Evolutionary conservation across 768 basidiomycete species (phyloP).

Genomic region (Lactifluus echinatus): DNA sequence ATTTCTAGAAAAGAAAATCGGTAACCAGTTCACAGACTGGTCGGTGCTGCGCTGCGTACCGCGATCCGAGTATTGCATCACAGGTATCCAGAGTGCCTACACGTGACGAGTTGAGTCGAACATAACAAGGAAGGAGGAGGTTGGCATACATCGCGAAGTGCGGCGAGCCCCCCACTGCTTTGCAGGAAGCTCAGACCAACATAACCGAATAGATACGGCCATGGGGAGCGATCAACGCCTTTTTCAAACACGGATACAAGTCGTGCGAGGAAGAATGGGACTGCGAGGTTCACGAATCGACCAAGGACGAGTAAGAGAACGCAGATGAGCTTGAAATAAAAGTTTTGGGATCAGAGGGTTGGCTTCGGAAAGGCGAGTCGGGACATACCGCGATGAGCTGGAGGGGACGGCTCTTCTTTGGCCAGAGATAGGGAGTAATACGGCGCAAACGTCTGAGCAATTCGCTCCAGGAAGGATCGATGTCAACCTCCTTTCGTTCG

Average conservation of each 20-base stretch:
- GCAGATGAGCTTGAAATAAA: constrained; percentile 45
- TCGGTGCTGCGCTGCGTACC: constrained; percentile 29
- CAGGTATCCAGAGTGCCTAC: constrained; percentile 72
- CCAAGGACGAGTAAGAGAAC: constrained; percentile 61
- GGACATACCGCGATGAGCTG: constrained; percentile 58
- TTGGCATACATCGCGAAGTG: constrained; percentile 40
- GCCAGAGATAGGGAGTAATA: constrained; percentile 81
- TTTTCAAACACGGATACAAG: constrained; percentile 52
- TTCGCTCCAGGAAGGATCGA: constrained; percentile 67
- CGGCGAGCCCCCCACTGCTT: constrained; percentile 66
- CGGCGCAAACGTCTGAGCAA: constrained; percentile 54
- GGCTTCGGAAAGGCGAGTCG: constrained; percentile 1
- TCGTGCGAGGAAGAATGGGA: constrained; percentile 63
- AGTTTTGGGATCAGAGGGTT: not conserved
- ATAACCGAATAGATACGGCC: constrained; percentile 63
- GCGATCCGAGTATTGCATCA: constrained; percentile 83
- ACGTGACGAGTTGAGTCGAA: not conserved
- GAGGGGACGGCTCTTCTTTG: constrained; percentile 51
- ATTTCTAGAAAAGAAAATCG: constrained; percentile 45
- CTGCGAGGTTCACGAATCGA: constrained; percentile 63
- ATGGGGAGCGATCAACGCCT: constrained; percentile 41
- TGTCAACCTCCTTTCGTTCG: constrained; percentile 40
- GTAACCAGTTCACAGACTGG: not conserved
- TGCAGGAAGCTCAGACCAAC: constrained; percentile 64
- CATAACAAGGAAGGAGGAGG: not conserved